Evolutionary conservation across 768 basidiomycete genomes (phyloP).

Genomic region (Mrakia frigida): DNA sequence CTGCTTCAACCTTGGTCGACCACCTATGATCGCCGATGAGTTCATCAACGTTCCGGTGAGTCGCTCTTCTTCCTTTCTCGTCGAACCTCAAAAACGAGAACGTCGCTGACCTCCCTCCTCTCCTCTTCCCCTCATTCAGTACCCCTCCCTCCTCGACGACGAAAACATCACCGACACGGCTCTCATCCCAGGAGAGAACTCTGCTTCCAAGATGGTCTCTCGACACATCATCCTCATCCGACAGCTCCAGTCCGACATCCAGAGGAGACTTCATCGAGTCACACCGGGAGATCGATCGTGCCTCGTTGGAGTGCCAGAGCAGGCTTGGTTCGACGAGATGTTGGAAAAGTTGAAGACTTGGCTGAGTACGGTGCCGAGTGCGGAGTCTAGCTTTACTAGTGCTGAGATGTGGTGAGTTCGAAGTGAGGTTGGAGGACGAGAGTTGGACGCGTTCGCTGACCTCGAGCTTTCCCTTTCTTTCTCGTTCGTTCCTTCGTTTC

Average conservation of each 20-base stretch:
- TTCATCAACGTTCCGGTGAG: conserved; percentile 45
- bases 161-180: conserved; percentile 37
- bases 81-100: background rate
- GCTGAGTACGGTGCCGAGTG: conserved; percentile 43
- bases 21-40: conserved; percentile 44
- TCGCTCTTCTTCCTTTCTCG: background rate
- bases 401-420: conserved; percentile 40
- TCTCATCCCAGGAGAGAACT: conserved; percentile 3
- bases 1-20: conserved; percentile 42
- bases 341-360: conserved; percentile 43
- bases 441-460: no score
- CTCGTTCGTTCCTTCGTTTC: background rate
- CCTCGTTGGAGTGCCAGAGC: conserved; percentile 31
- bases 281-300: conserved; percentile 34
- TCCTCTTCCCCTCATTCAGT: conserved; percentile 31
- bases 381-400: conserved; percentile 41
- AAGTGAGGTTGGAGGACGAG: background rate
- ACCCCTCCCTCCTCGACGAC: conserved; percentile 41
- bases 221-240: conserved; percentile 42
- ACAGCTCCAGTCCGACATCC: conserved; percentile 44
- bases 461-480: background rate
- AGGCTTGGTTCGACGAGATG: conserved; percentile 44
- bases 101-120: background rate
- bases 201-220: conserved; percentile 8
- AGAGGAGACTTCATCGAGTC: conserved; percentile 42